Conservation (phyloP, 768 basidiomycete species). For the Podaxis rugospora region DNA sequence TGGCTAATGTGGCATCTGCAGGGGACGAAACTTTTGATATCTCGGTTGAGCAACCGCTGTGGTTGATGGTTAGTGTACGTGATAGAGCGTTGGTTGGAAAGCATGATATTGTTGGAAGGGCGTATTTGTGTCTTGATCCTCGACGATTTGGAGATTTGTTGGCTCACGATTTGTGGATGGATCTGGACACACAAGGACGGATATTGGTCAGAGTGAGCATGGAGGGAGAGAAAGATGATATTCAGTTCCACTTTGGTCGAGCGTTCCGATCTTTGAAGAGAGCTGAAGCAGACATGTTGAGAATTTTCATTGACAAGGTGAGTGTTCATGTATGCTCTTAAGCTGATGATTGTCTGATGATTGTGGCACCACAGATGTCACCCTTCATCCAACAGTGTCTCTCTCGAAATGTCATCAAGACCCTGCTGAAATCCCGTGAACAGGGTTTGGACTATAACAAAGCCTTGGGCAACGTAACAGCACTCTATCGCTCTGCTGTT, state of each 20-base stretch:
- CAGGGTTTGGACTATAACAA: slow-evolving; percentile 81
- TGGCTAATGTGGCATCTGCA: slow-evolving; percentile 23
- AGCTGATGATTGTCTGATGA: background rate
- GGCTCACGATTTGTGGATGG: slow-evolving; percentile 89
- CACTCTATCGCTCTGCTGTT: slow-evolving; percentile 77
- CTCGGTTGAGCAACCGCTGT: slow-evolving; percentile 88
- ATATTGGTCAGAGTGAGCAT: slow-evolving; percentile 88
- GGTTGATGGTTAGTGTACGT: slow-evolving; percentile 95
- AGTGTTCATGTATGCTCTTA: slow-evolving; percentile 13
- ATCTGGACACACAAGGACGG: slow-evolving; percentile 81
- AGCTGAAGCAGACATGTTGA: slow-evolving; percentile 92
- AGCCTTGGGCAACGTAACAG: slow-evolving; percentile 77
- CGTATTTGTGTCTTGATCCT: slow-evolving; percentile 91
- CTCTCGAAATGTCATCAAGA: slow-evolving; percentile 71
- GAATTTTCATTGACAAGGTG: slow-evolving; percentile 97
- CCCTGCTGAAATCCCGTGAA: slow-evolving; percentile 61
- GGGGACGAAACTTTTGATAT: slow-evolving; percentile 98
- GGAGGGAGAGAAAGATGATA: slow-evolving; percentile 99
- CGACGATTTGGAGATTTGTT: slow-evolving; percentile 84
- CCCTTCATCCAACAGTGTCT: slow-evolving; percentile 88
- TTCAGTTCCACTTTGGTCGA: slow-evolving; percentile 94
- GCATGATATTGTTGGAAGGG: slow-evolving; percentile 87
- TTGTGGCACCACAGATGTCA: slow-evolving; percentile 62
- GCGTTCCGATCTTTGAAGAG: slow-evolving; percentile 92
- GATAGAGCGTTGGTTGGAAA: slow-evolving; percentile 89